Base-by-base conservation (phyloP, 1,139 yeast species). In the Scheffersomyces titani region DNA sequence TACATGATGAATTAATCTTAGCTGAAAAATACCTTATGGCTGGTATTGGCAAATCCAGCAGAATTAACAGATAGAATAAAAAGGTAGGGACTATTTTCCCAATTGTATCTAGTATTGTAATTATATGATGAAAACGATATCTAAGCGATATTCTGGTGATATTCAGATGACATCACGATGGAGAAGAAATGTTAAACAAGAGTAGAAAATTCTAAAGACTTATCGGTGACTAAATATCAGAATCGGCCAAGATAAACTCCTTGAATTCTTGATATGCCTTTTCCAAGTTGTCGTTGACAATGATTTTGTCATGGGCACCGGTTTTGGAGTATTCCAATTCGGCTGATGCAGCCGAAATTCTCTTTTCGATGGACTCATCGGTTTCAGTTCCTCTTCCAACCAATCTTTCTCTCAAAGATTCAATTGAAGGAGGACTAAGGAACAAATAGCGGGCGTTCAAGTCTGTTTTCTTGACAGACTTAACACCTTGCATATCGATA, bases 401-500 rank as follows among this genome's bases (percentile, higher is more conserved):
- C 67, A 96, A 84, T 74, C 99, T 86, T 58, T 76, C 72, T 69
- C 85, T 85, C 68, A 94, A 84, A 56, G 81, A 85, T 55, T 90
- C 97, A 65, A 92, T 77, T 44, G 96, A 88, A 22, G 99, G 99
- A 50, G 99, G 99, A 52, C 97, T 89, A 62, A 94, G 73, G 70
- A 96, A 94, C 64, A 96, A 77, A 73, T 77, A 94, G 71, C 93
- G 83, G 51, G 99, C 98, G 67, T 91, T 85, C 67, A 94, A 81
- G 63, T 86, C 85, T 19, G 97, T 87, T 55, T 82, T 77, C 78
- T 96, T 96, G 63, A 94, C 97, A 18, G 92, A 83, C 77, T 90
- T 88, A 65, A 94, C 99, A 62, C 99, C 99, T 78, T 96, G 98
- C 97, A 93, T 92, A 82, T 94, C 99, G 65, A 94, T 94, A 74